Evolutionary conservation across 805 yeast genomes (phyloP), one percentile per base, ranked within the genome.

Genomic region (Wickerhamiella azymoides): DNA sequence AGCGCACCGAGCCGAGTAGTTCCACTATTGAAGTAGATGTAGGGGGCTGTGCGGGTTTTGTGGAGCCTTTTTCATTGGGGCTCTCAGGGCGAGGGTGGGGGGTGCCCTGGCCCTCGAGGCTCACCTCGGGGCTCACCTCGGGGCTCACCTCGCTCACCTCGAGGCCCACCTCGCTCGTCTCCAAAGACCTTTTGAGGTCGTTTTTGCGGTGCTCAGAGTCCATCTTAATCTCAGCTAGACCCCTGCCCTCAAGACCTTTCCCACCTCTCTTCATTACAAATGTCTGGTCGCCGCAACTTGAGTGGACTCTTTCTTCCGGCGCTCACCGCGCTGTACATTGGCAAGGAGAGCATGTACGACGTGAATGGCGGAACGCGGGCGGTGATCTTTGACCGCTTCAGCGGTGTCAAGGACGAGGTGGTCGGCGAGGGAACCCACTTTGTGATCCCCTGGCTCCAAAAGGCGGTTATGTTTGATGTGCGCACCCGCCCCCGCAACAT

Each of bases 341-440:
- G 80, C 8, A 89, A 85, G 60, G 76, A 81, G 56, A 79, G 96
- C 25, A 69, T 92, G 66, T 92, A 85, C 62, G 97, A 92, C 60
- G 98, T 92, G 33, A 79, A 81, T 60, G 98, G 98, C 49, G 98
- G 98, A 47, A 76, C 84, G 48, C 73, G 98, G 62, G 98, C 96
- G 19, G 94, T 92, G 45, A 82, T 92, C 52, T 92, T 92, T 60
- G 97, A 92, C 68, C 73, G 98, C 57, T 65, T 92, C 48, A 67
- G 73, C 38, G 98, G 98, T 68, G 94, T 92, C 45, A 81, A 84
- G 63, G 78, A 77, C 57, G 67, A 69, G n/a, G 96, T 92, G 19
- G 71, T 88, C 49, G 95, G 96, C 25, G 98, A 92, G 68, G 98
- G 98, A 49, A 83, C 97, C 19, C 97, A 92, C 65, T 92, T 92